Percentiles rank a stretch among this genome's conserved stretches.
These are phyloP conservation scores for Asclepias syriaca DNA, from an alignment of 257 asterid genomes.

Conservation along the genomic window DNA sequence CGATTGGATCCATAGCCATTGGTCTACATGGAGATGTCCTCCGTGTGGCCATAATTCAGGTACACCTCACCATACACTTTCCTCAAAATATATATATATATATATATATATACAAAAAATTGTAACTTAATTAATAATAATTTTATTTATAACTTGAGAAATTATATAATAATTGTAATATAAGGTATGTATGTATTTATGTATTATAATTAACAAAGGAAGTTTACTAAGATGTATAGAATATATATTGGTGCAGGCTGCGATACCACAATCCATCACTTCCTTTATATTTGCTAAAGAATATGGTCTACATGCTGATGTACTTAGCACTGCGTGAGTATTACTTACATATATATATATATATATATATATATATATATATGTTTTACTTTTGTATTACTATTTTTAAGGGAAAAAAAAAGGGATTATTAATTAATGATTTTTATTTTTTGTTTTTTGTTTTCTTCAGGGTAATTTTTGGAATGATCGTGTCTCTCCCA, in stretches of 20 bases:
- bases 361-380: too few relatives aligned
- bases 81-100: too few relatives aligned
- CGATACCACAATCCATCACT: slow-evolving; percentile 59
- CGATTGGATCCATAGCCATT: slow-evolving; percentile 29
- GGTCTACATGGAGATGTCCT: slow-evolving; percentile 35
- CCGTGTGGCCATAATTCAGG: slow-evolving; percentile 34
- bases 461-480: slow-evolving; percentile 52
- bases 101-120: too few relatives aligned
- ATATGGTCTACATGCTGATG: slow-evolving; percentile 64
- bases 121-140: too few relatives aligned
- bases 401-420: neutral
- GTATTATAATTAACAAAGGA: too few relatives aligned
- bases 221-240: too few relatives aligned
- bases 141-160: too few relatives aligned
- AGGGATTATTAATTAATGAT: too few relatives aligned
- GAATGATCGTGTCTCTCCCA: slow-evolving; percentile 57
- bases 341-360: too few relatives aligned
- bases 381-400: neutral
- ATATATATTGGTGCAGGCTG: slow-evolving; percentile 39
- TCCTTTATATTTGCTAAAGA: slow-evolving; percentile 64
- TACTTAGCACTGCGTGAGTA: slow-evolving; percentile 59
- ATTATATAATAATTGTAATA: too few relatives aligned
- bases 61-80: neutral
- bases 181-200: too few relatives aligned
- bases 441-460: neutral